Evolutionary conservation across 1,139 yeast genomes (phyloP).

Genomic region (Debaryomyces nepalensis): DNA sequence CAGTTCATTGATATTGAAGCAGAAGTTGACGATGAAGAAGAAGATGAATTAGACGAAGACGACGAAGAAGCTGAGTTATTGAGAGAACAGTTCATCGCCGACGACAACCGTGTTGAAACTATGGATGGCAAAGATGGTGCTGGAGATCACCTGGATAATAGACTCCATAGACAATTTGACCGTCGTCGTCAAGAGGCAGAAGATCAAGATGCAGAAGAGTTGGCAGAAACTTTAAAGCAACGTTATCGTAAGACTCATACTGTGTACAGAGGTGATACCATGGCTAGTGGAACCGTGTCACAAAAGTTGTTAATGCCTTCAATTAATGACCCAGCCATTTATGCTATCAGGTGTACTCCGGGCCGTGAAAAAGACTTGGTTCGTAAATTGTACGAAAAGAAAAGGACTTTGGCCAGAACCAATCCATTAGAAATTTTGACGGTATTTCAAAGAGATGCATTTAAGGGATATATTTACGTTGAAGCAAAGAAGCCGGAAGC

Average conservation of each 20-base stretch:
- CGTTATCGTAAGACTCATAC: constrained; percentile 88
- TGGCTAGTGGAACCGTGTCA: constrained; percentile 78
- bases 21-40: constrained; percentile 98
- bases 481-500: constrained; percentile 96
- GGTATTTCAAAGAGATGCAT: constrained; percentile 94
- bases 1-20: constrained; percentile 98
- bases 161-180: constrained; percentile 90
- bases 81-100: constrained; percentile 81
- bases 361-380: constrained; percentile 94
- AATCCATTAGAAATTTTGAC: constrained; percentile 76
- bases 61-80: constrained; percentile 86
- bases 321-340: constrained; percentile 93
- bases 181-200: constrained; percentile 87
- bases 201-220: constrained; percentile 92
- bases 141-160: constrained; percentile 57
- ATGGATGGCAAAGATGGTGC: constrained; percentile 49
- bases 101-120: constrained; percentile 59
- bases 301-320: constrained; percentile 93
- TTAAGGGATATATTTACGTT: constrained; percentile 87
- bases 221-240: constrained; percentile 91
- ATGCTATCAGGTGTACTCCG: constrained; percentile 93
- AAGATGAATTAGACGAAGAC: constrained; percentile 86
- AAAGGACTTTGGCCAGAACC: constrained; percentile 67
- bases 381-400: constrained; percentile 79
- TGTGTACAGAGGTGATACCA: constrained; percentile 84